These are phyloP conservation scores for Didymella lethalis DNA, from an alignment of 2,329 filamentous ascomycete genomes.

Conservation along the genomic window DNA sequence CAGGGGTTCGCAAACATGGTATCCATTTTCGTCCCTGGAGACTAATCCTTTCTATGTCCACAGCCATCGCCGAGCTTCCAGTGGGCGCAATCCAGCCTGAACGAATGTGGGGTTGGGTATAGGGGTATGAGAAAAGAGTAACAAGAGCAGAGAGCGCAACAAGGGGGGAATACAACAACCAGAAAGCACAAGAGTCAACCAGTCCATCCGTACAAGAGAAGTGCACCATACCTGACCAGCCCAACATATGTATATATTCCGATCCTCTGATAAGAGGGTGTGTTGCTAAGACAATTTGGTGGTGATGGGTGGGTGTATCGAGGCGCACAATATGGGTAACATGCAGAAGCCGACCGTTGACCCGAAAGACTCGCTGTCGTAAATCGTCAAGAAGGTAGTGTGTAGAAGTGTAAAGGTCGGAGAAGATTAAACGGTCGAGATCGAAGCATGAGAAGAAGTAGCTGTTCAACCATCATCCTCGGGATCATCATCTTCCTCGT, in stretches of 20 bases:
- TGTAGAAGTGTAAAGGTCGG: constrained; percentile 30
- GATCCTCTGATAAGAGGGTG: constrained; percentile 22
- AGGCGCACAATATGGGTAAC: constrained; percentile 40
- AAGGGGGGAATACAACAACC: constrained; percentile 23
- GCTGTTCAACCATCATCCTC: constrained; percentile 54
- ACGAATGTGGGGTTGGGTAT: constrained; percentile 27
- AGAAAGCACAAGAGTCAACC: constrained; percentile 17
- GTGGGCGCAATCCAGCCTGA: constrained; percentile 29
- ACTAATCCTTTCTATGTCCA: constrained; percentile 47
- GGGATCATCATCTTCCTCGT: constrained; percentile 60
- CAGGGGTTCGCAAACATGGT: constrained; percentile 21
- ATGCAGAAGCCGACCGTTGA: constrained; percentile 41
- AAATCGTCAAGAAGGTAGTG: constrained; percentile 46
- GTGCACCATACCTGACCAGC: constrained; percentile 11
- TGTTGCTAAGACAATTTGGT: constrained; percentile 47
- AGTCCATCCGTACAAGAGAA: constrained; percentile 20
- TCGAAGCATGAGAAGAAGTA: constrained; percentile 11
- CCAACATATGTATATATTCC: constrained; percentile 28
- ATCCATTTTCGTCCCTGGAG: constrained; percentile 49
- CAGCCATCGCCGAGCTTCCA: constrained; percentile 24
- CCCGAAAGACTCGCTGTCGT: constrained; percentile 50
- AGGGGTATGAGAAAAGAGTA: constrained; percentile 23
- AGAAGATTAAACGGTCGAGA: constrained; percentile 35
- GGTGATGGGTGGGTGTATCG: constrained; percentile 33
- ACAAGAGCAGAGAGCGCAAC: constrained; percentile 5